Evolutionary conservation across 306 rosid species (phyloP), one percentile per base, ranked within the genome.

Genomic region (Rosa persica): DNA sequence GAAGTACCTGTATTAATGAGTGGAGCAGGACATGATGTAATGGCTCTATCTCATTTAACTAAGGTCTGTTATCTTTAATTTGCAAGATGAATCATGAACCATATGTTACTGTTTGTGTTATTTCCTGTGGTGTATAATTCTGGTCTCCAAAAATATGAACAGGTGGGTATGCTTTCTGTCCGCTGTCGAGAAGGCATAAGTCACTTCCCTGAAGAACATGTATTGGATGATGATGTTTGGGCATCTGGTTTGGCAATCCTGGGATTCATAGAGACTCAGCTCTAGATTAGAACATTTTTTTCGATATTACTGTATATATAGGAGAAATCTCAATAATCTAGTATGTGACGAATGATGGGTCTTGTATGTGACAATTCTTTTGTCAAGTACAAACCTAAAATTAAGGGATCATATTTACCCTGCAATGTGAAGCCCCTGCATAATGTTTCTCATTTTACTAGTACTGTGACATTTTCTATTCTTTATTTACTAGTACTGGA

Each of bases 11-110:
- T 84, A 46, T 73, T 95, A 69, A 95, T 91, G 96, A 95, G 98
- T 79, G 98, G 98, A 66, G 98, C 98, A 30, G 98, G 98, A 16
- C 98, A 92, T 47, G 98, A 95, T 83, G 96, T 97, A 36, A 95
- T 95, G 98, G 98, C 97, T 48, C 88, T 95, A 81, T 91, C 98
- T 75, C 97, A 80, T 84, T 85, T 95, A 71, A 92, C 98, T 13
- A 92, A 90, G 98, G 98, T 88, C 73, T 76, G 67, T 70, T 82
- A 72, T 65, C 58, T 25, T 40, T 38, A 62, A 62, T 27, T 1
- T 78, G 40, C 60, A 22, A 55, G 13, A 36, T 8, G 36, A 17
- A 72, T 44, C 51, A 38, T 9, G 8, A 16, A 66, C 49, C 30
- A 5, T 5, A 55, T n/a, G 43, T 16, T 22, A 42, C 12, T 74